phyloP scores from a whole-genome alignment of 192 early-diverging fungal species.

The Coemansia sp. region DNA sequence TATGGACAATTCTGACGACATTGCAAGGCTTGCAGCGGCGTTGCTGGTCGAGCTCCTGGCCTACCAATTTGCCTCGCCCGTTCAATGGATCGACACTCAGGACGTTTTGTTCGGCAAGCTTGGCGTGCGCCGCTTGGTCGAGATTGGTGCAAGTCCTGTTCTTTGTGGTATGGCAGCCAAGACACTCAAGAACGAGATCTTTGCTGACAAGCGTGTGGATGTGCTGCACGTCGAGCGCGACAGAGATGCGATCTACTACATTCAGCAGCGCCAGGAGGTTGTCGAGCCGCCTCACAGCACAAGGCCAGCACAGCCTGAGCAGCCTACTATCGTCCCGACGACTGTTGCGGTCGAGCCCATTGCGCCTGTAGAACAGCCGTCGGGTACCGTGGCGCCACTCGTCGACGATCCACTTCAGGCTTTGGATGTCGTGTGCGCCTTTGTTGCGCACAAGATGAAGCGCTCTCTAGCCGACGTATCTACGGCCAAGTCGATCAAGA shows the following conservation, averaged over 20 bases:
- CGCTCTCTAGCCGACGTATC: conserved; percentile 76
- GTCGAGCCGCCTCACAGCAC: not conserved
- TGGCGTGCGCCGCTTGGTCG: conserved; percentile 77
- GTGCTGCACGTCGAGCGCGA: conserved; percentile 19
- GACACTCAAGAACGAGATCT: not conserved
- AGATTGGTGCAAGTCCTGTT: conserved; percentile 83
- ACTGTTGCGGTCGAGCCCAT: conserved; percentile 45
- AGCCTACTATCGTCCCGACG: conserved; percentile 11
- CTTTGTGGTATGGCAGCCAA: conserved; percentile 85
- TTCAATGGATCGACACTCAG: conserved; percentile 95
- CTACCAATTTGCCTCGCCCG: conserved; percentile 90
- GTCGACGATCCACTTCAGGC: conserved; percentile 73
- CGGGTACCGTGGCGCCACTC: conserved; percentile 42
- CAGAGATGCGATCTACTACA: conserved; percentile 18
- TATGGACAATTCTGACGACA: conserved; percentile 57
- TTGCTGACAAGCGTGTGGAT: not conserved
- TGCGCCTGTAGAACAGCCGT: too few relatives aligned
- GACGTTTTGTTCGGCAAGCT: conserved; percentile 73
- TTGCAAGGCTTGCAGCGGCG: conserved; percentile 68
- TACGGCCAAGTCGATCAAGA: conserved; percentile 62
- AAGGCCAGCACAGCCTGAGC: not conserved
- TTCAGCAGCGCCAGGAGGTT: not conserved
- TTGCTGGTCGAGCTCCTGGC: conserved; percentile 86
- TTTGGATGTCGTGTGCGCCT: conserved; percentile 68
- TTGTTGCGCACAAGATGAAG: conserved; percentile 88